Conservation (phyloP, 225 moss, liverwort and hornwort genomes). For the Marchantia polymorpha region DNA sequence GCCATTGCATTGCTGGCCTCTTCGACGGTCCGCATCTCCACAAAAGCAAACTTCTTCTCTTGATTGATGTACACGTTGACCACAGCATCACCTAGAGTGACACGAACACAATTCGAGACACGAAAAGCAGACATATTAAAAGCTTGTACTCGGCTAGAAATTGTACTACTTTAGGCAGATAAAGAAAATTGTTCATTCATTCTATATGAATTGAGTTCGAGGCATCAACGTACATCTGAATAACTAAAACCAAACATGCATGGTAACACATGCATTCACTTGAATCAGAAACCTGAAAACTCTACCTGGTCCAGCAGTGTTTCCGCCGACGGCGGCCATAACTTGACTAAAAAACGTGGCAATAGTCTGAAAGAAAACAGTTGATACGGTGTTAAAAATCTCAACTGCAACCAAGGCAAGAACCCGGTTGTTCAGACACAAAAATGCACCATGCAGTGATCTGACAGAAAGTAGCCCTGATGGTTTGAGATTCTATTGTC, state of each 20-base stretch:
- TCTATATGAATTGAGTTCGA: background rate
- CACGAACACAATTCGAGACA: background rate
- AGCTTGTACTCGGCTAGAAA: background rate
- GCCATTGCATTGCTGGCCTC: constrained; percentile 99
- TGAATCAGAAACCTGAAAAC: background rate
- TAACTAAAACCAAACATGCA: background rate
- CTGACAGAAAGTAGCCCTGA: constrained; percentile 44
- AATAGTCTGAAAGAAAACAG: constrained; percentile 57
- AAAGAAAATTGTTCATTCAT: background rate
- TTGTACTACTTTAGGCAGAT: background rate
- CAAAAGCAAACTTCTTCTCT: constrained; percentile 98
- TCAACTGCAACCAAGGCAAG: constrained; percentile 9
- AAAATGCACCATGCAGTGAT: constrained; percentile 40
- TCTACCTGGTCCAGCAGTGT: constrained; percentile 98
- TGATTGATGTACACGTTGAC: constrained; percentile 99
- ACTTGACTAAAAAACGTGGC: constrained; percentile 99
- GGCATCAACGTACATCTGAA: background rate
- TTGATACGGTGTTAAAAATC: constrained; percentile 10
- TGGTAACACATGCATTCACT: background rate
- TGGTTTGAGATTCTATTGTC: constrained; percentile 44
- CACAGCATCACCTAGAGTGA: constrained; percentile 73
- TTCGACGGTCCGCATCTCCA: constrained; percentile 99
- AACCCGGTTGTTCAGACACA: constrained; percentile 30
- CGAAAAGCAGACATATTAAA: background rate
- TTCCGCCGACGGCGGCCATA: constrained; percentile 98